Evolutionary conservation across 129 eudicot genomes (phyloP), one percentile per base, ranked within the genome.

Genomic region (Arctium lappa): DNA sequence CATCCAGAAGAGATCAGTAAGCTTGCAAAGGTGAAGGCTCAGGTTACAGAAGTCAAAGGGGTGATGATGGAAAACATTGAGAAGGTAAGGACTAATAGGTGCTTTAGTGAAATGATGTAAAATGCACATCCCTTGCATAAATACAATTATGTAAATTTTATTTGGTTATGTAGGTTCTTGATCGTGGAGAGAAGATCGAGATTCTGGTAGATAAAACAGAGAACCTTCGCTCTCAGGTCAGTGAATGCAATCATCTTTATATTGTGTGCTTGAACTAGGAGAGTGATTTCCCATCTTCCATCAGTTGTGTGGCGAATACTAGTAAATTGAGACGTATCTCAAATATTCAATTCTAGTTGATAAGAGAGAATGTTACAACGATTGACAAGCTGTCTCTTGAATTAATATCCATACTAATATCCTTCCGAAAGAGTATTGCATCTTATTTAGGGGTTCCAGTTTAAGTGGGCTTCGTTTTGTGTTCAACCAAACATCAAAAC

Each of bases 41-140:
- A 94, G 87, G 98, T 94, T 88, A 79, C 97, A 81, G 98, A 94
- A 85, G 98, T 94, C 78, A 94, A 94, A 83, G 98, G 96, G 56
- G 98, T 92, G 81, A 94, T 94, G 98, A 91, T 92, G 98, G 96
- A 94, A 86, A 94, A 94, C 79, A 94, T 94, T 69, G 97, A 92
- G 77, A 94, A 91, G 97, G 98, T 94, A 87, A 82, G 81, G 15
- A 27, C 2, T 74, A 13, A 80, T 39, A 13, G 12, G n/a, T 68
- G 66, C 75, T 66, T 79, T 6, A 7, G 10, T 68, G 9, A 79
- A 68, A 29, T 68, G 65, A 16, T 56, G 40, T 34, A 37, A 73
- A 76, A 72, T 83, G 72, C n/a, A 34, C 75, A 29, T 44, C 18
- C 31, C 31, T 15, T 75, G 40, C 22, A 36, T 22, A 53, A 22